Evolutionary conservation across 352 stramenopile species (phyloP).

Genomic region (Pythium sukuiense): DNA sequence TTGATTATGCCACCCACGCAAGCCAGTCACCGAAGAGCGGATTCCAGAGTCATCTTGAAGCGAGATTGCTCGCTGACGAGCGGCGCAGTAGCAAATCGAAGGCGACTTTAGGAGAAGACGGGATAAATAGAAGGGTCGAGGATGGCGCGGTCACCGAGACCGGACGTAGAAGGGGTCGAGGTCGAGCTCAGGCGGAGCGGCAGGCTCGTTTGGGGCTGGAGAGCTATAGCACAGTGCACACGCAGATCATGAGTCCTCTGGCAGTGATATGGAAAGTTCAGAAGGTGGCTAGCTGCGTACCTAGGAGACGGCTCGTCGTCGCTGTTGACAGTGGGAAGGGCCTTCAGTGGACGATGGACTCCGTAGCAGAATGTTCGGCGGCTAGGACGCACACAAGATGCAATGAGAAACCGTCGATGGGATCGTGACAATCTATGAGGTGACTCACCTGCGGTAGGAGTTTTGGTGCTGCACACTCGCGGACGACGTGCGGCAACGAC

Average conservation of each 20-base stretch:
- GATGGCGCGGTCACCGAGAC: slow-evolving; percentile 2
- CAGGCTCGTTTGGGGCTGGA: background rate
- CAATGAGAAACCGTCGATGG: background rate
- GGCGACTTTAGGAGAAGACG: background rate
- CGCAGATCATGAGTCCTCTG: background rate
- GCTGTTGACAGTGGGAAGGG: slow-evolving; percentile 69
- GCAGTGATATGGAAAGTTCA: background rate
- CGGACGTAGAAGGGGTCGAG: slow-evolving; percentile 21
- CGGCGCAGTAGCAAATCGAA: too few species aligned
- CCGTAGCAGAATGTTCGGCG: slow-evolving; percentile 67
- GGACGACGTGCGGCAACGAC: slow-evolving; percentile 73
- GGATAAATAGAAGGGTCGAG: background rate
- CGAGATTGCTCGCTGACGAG: too few species aligned
- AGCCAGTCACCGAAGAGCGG: too few species aligned
- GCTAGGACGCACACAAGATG: slow-evolving; percentile 21
- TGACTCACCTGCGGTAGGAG: slow-evolving; percentile 60
- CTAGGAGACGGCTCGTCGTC: slow-evolving; percentile 23
- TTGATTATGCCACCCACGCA: background rate
- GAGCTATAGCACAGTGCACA: slow-evolving; percentile 1
- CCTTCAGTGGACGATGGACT: slow-evolving; percentile 57
- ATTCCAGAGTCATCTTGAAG: too few species aligned
- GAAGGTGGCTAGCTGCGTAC: background rate
- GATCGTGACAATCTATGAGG: background rate
- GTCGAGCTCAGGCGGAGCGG: background rate
- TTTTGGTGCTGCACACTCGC: slow-evolving; percentile 79